Evolutionary conservation across 2,329 filamentous ascomycete genomes (phyloP).

Genomic region (Lomentospora prolificans): DNA sequence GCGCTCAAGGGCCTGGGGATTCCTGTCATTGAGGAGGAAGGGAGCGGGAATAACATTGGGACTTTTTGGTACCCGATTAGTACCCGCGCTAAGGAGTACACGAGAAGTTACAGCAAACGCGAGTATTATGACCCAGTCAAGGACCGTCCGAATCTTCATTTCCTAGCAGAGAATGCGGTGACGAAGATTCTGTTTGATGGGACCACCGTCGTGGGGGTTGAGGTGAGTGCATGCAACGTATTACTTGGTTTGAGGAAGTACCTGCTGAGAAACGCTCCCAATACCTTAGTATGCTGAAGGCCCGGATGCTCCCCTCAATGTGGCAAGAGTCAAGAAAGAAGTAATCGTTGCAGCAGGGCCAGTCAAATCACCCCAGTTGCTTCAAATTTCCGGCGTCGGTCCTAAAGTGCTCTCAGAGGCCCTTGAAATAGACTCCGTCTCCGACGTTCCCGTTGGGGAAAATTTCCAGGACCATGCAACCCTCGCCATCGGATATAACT

Average conservation of each 20-base stretch:
- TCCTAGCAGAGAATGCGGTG: slow-evolving; percentile 15
- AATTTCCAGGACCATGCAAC: slow-evolving; percentile 44
- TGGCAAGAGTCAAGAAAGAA: slow-evolving; percentile 20
- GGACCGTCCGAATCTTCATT: slow-evolving; percentile 15
- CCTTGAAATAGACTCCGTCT: slow-evolving; percentile 32
- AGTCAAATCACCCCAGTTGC: slow-evolving; percentile 39
- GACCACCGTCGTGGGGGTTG: slow-evolving; percentile 17
- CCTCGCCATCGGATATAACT: not conserved
- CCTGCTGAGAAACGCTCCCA: no score
- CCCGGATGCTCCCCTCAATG: slow-evolving; percentile 10
- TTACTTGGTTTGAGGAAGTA: no score
- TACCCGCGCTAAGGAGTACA: slow-evolving; percentile 13
- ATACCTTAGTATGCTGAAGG: not conserved
- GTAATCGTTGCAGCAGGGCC: slow-evolving; percentile 41
- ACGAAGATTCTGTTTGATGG: slow-evolving; percentile 16
- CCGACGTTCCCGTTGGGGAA: slow-evolving; percentile 46
- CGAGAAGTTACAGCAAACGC: slow-evolving; percentile 21
- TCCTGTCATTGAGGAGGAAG: slow-evolving; percentile 26
- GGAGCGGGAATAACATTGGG: slow-evolving; percentile 26
- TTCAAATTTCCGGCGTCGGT: slow-evolving; percentile 41
- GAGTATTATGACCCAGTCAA: slow-evolving; percentile 17
- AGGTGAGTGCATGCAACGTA: not conserved
- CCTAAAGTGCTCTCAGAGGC: slow-evolving; percentile 28
- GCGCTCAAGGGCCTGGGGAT: slow-evolving; percentile 26
- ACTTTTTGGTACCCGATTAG: slow-evolving; percentile 32